Evolutionary conservation across 2,329 filamentous ascomycete genomes (phyloP).

Genomic region (Sarocladium strictum): DNA sequence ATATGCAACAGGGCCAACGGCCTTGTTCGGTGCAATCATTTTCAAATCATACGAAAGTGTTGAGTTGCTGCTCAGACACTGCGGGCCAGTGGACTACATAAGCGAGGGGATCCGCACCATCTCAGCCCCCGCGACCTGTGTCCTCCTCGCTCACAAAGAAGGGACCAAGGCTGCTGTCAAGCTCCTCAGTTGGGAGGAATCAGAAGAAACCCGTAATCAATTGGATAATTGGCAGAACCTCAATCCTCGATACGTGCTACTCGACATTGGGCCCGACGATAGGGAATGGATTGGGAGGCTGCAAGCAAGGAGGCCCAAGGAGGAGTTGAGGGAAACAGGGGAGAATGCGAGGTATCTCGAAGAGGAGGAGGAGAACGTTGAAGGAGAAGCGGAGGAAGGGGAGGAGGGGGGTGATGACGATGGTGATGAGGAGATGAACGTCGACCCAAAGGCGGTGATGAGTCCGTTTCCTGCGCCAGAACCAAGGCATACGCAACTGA

Average conservation of each 20-base stretch:
- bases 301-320: not conserved
- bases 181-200: constrained; percentile 4
- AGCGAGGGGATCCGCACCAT: constrained; percentile 7
- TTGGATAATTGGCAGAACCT: constrained; percentile 8
- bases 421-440: constrained; percentile 11
- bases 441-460: constrained; percentile 8
- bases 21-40: not conserved
- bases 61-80: constrained; percentile 6
- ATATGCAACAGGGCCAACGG: constrained; percentile 10
- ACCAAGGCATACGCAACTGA: not conserved
- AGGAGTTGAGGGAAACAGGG: constrained; percentile 8
- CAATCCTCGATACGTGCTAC: constrained; percentile 2
- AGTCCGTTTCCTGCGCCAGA: not conserved
- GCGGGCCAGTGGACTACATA: constrained; percentile 9
- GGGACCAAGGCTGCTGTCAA: not conserved
- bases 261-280: constrained; percentile 6
- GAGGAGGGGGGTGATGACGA: not conserved
- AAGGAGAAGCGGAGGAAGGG: not conserved
- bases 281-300: constrained; percentile 4
- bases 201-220: not conserved
- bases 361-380: constrained; percentile 1
- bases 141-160: not conserved
- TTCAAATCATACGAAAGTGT: constrained; percentile 8
- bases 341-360: constrained; percentile 1
- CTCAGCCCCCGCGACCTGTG: not conserved